Conservation (phyloP, 495 filamentous ascomycete species). For the Tuber umbilicatum region DNA sequence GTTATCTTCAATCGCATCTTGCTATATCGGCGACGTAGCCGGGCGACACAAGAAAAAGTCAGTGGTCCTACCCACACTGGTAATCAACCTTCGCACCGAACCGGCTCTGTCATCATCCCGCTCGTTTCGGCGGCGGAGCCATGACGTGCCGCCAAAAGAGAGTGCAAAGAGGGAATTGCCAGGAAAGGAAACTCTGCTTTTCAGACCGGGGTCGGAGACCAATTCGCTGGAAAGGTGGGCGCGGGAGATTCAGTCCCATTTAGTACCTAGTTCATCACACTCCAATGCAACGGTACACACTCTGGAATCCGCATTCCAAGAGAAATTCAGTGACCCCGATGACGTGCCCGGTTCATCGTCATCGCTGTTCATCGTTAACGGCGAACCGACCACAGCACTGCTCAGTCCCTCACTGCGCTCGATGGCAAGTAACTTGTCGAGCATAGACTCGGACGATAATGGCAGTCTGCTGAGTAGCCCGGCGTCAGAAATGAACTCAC, state of each 20-base stretch:
- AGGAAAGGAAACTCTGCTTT: conserved; percentile 32
- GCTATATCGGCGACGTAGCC: conserved; percentile 41
- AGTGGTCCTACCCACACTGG: conserved; percentile 34
- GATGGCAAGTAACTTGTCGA: conserved; percentile 38
- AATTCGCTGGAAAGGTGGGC: conserved; percentile 33
- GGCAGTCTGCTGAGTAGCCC: conserved; percentile 31
- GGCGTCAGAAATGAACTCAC: conserved; percentile 29
- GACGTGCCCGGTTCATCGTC: conserved; percentile 19
- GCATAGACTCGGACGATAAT: conserved; percentile 38
- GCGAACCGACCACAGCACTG: conserved; percentile 39
- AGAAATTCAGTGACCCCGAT: conserved; percentile 24
- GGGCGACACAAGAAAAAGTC: conserved; percentile 37
- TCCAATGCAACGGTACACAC: conserved; percentile 14
- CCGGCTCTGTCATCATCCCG: conserved; percentile 29
- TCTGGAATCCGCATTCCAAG: conserved; percentile 22
- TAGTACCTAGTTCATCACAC: conserved; percentile 21
- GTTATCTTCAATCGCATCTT: conserved; percentile 36
- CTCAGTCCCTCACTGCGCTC: conserved; percentile 40
- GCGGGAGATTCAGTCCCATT: conserved; percentile 32
- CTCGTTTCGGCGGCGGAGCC: conserved; percentile 39
- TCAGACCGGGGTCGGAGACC: conserved; percentile 26
- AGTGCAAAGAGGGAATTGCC: conserved; percentile 19
- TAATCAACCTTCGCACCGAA: conserved; percentile 36
- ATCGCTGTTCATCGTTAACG: conserved; percentile 38
- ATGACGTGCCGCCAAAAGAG: conserved; percentile 30